Evolutionary conservation across 208 protist genomes (phyloP).

Genomic region (Leishmania mexicana): DNA sequence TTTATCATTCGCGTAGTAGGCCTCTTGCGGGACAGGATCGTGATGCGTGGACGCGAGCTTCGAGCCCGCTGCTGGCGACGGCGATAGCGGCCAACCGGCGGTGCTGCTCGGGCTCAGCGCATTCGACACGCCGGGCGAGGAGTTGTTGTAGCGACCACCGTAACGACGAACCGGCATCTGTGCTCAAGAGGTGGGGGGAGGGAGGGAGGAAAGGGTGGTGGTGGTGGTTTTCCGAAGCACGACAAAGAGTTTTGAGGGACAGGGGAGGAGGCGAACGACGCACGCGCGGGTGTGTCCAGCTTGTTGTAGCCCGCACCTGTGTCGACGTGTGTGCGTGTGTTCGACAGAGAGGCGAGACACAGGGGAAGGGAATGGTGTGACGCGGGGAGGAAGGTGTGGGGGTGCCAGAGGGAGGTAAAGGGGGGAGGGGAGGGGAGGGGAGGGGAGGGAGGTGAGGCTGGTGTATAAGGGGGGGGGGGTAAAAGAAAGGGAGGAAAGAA

Average conservation of each 20-base stretch:
- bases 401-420: not conserved
- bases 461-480: not conserved
- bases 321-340: not conserved
- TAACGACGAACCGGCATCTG: constrained; percentile 31
- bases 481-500: not conserved
- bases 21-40: not conserved
- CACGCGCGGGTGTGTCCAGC: not conserved
- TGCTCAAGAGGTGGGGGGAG: not conserved
- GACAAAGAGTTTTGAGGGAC: not conserved
- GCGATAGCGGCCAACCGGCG: not conserved
- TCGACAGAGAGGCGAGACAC: not conserved
- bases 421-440: no score
- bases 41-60: not conserved
- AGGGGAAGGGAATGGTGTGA: not conserved
- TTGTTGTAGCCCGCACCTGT: not conserved
- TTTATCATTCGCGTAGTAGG: not conserved
- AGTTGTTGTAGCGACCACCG: constrained; percentile 32
- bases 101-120: constrained; percentile 1
- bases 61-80: not conserved
- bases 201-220: not conserved
- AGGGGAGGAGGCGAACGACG: not conserved
- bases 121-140: constrained; percentile 17
- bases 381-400: not conserved
- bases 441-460: not conserved
- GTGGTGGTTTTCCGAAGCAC: no score